Evolutionary conservation across 257 asterid genomes (phyloP), one percentile per base, ranked within the genome.

Genomic region (Hygrophila difformis): DNA sequence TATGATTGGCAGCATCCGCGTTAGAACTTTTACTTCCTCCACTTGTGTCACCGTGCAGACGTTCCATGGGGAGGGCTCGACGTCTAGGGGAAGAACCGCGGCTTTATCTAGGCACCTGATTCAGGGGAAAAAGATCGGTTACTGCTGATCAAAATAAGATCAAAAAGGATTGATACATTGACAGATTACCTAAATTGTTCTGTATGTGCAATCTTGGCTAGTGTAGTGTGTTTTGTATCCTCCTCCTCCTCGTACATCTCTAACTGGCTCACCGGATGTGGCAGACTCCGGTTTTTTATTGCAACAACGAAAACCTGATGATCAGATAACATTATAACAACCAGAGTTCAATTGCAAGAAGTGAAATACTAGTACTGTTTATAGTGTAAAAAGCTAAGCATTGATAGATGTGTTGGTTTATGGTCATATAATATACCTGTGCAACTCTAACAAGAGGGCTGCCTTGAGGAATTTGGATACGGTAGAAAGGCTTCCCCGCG

Each of bases 21-120:
- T 59, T 1, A 82, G 56, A 20, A 79, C 49, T 45, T 82, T 82
- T 1, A 74, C 84, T 60, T 82, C 91, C 53, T 82, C 94, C 0
- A 76, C 72, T 44, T 82, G 81, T 1, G 84, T 82, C 19, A 79
- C 73, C 2, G 82, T 76, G 73, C 91, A 82, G 0, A 75, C 66
- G 51, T 62, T 71, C 88, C 80, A 75, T 5, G 41, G 48, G 0
- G 39, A n/a, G 21, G 77, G 57, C n/a, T 56, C 35, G 0, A 55
- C 15, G 1, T 47, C 49, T 11, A 58, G 11, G 18, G 51, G 57
- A 13, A 61, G 68, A 19, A 74, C 64, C 5, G 94, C 84, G 5
- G 94, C 92, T 60, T 79, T 83, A 74, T 83, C 94, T 4, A 83
- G 65, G 28, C 67, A 76, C 67, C n/a, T n/a, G n/a, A n/a, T n/a